Conservation (phyloP, 192 early-diverging fungal genomes). For the Backusella tuberculispora region DNA sequence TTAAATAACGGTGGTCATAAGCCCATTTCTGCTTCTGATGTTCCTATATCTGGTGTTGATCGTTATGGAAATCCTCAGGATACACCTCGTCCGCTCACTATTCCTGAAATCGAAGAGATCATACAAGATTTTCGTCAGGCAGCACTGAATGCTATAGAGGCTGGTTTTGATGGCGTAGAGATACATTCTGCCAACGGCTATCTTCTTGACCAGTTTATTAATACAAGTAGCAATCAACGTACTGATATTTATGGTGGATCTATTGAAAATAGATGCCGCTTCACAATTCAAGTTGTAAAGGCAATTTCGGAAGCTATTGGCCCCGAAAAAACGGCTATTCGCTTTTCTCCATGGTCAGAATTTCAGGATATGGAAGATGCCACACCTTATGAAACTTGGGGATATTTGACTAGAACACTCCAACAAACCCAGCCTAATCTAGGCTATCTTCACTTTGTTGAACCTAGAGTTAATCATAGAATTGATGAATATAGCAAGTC, state of each 20-base stretch:
- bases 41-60: conserved; percentile 23
- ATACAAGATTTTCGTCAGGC: conserved; percentile 40
- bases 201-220: conserved; percentile 79
- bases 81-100: conserved; percentile 26
- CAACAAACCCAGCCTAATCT: conserved; percentile 31
- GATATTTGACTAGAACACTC: conserved; percentile 17
- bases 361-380: conserved; percentile 41
- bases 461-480: conserved; percentile 22
- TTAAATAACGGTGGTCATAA: neutral
- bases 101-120: conserved; percentile 20
- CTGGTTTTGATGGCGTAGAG: conserved; percentile 89
- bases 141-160: conserved; percentile 70
- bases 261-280: conserved; percentile 27
- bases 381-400: conserved; percentile 29
- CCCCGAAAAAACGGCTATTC: conserved; percentile 35
- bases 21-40: conserved; percentile 34
- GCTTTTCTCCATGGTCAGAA: conserved; percentile 35
- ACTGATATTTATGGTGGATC: conserved; percentile 47
- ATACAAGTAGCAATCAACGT: conserved; percentile 76
- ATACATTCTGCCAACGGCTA: conserved; percentile 94
- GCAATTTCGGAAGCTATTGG: conserved; percentile 28
- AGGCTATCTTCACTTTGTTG: conserved; percentile 35
- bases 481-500: conserved; percentile 6
- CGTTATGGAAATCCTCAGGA: conserved; percentile 6
- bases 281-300: conserved; percentile 27